Evolutionary conservation across 2,329 filamentous ascomycete genomes (phyloP), one percentile per base, ranked within the genome.

Genomic region (Grosmannia huntii): DNA sequence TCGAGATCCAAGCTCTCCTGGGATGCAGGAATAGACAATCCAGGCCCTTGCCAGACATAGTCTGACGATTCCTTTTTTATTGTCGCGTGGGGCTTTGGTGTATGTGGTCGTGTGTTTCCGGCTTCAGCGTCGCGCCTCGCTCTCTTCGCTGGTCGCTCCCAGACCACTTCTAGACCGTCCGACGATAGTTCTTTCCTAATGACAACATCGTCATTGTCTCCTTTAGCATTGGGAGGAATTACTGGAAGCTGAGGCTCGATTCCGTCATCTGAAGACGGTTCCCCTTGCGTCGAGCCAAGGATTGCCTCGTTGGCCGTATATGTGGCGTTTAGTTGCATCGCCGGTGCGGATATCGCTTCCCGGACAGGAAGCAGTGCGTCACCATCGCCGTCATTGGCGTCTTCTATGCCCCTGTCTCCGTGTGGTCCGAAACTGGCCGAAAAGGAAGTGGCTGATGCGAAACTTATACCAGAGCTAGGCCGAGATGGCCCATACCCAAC

Each of bases 1-100:
- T 83, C 79, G 12, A 86, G 72, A 65, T 87, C 83, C 55, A 86
- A 73, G 57, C 81, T 86, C 56, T 83, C 82, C 48, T 79, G 72
- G 0, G 75, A 71, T 11, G 44, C 36, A 3, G 31, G 5, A 21
- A 41, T 21, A 11, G n/a, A 2, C 9, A 28, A 5, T 4, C 16
- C n/a, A 12, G 28, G n/a, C 19, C 50, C 19, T 9, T 11, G 31
- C 44, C 44, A 51, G 11, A 38, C 12, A 4, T 11, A 21, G 6
- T 52, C 46, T 12, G 31, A 19, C 25, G 14, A 14, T 33, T 59
- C 60, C 16, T 49, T 12, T 33, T 58, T 60, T 2, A 59, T 55
- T n/a, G 10, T 25, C 12, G 28, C 16, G 11, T 41, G 11, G 25
- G 12, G 0, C 21, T 12, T 46, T 3, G 48, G 57, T 5, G 51